phyloP scores from a whole-genome alignment of 257 asterid genomes.

The Solanum appendiculatum region DNA sequence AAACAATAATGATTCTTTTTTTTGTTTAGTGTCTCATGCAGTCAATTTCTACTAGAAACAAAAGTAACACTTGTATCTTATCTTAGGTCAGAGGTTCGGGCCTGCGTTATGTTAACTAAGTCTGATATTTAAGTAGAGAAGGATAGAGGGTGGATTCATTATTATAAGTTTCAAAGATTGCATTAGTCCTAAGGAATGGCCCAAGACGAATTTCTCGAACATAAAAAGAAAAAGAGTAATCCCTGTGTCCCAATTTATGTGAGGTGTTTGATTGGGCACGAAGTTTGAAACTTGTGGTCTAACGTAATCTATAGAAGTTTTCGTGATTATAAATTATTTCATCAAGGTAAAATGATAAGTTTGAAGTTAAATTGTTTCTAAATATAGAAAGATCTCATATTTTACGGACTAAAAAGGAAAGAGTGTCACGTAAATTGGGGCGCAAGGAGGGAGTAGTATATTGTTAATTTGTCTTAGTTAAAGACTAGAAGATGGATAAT shows the following conservation, averaged over 20 bases:
- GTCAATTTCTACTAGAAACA: neutral
- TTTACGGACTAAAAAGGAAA: neutral
- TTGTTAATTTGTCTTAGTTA: neutral
- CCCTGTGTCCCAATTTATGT: neutral
- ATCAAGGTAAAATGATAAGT: neutral
- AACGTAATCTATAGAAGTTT: too few relatives aligned
- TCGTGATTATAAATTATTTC: too few relatives aligned
- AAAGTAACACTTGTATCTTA: neutral
- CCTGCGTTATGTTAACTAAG: neutral
- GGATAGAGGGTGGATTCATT: rapidly evolving
- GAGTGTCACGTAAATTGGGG: neutral
- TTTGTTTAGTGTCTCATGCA: neutral
- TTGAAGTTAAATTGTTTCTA: too few relatives aligned
- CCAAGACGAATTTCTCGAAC: neutral
- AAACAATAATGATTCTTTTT: neutral
- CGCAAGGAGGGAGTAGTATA: neutral
- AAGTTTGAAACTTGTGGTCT: neutral
- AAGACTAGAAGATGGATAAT: neutral
- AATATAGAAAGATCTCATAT: too few relatives aligned
- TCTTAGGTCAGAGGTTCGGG: neutral
- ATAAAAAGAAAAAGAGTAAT: neutral
- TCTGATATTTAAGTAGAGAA: neutral
- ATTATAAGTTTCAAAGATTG: neutral
- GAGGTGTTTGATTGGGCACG: neutral
- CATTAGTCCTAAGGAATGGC: neutral